Conservation (phyloP, 768 basidiomycete genomes). For the Sistotremastrum niveocremeum region DNA sequence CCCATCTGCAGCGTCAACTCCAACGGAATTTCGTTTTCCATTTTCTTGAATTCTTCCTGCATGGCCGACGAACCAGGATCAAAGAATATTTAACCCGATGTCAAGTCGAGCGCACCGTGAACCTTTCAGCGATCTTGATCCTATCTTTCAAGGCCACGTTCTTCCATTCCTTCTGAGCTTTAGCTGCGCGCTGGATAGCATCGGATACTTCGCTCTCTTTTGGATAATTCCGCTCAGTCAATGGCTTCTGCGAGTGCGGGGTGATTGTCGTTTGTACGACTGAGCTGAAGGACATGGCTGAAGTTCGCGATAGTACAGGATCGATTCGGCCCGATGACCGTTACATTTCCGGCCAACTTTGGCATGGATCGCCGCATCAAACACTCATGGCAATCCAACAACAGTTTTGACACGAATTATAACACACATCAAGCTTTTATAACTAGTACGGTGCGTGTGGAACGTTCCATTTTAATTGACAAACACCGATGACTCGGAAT, state of each 20-base stretch:
- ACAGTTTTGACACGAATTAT: too few species aligned
- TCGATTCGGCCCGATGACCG: too few species aligned
- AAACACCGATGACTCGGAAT: too few species aligned
- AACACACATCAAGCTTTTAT: too few species aligned
- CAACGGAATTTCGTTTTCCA: conserved; percentile 45
- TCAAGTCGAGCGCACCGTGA: conserved; percentile 46
- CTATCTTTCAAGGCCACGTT: conserved; percentile 45
- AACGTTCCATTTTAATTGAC: too few species aligned
- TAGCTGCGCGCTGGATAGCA: conserved; percentile 39
- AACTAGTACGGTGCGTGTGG: too few species aligned
- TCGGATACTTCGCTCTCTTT: conserved; percentile 42
- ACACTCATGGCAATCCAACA: too few species aligned
- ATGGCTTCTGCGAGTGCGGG: conserved; percentile 65
- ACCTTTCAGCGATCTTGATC: conserved; percentile 55
- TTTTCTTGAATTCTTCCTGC: conserved; percentile 37
- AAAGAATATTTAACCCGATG: too few species aligned
- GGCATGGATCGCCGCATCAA: too few species aligned
- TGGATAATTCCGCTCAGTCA: conserved; percentile 56
- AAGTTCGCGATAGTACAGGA: too few species aligned
- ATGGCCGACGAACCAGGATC: conserved; percentile 15
- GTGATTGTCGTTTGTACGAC: conserved; percentile 63
- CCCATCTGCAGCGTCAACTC: conserved; percentile 91
- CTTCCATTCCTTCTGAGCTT: conserved; percentile 67
- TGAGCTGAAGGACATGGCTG: background rate
- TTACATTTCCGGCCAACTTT: too few species aligned